Evolutionary conservation across 495 filamentous ascomycete species (phyloP).

Genomic region (Xylaria grammica): DNA sequence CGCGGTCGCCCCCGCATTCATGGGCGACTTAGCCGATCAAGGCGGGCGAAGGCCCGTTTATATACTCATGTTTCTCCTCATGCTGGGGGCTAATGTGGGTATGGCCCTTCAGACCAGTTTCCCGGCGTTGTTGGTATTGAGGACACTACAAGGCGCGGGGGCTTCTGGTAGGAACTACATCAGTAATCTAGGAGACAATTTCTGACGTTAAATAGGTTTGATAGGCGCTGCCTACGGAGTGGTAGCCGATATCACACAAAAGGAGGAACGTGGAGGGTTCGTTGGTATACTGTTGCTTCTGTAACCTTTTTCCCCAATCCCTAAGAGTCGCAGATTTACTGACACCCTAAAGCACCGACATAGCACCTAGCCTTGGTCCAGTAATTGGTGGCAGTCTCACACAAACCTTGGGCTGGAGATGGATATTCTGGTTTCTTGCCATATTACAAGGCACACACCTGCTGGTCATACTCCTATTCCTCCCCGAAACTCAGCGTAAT

Average conservation of each 20-base stretch:
- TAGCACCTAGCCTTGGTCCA: constrained; percentile 50
- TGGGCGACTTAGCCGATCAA: constrained; percentile 55
- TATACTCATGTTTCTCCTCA: constrained; percentile 51
- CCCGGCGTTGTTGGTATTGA: constrained; percentile 52
- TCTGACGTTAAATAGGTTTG: not conserved
- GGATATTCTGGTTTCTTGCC: constrained; percentile 66
- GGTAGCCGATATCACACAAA: constrained; percentile 52
- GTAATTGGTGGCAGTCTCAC: constrained; percentile 58
- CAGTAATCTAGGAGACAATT: not conserved
- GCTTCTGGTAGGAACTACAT: constrained; percentile 40
- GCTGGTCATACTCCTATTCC: constrained; percentile 34
- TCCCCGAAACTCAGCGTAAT: constrained; percentile 53
- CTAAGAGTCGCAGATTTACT: not conserved
- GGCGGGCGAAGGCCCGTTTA: constrained; percentile 56
- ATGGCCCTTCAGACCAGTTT: constrained; percentile 56
- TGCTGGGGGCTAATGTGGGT: constrained; percentile 56
- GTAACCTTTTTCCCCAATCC: not conserved
- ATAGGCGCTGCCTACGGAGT: constrained; percentile 52
- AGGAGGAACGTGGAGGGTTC: constrained; percentile 55
- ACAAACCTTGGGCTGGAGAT: constrained; percentile 59
- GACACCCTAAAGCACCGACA: constrained; percentile 25
- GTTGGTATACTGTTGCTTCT: constrained; percentile 39
- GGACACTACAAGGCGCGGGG: constrained; percentile 57
- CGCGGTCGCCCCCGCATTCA: constrained; percentile 54
- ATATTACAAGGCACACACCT: constrained; percentile 48